Evolutionary conservation across 192 early-diverging fungal species (phyloP), one percentile per base, ranked within the genome.

Genomic region (Gaertneriomyces sp.): DNA sequence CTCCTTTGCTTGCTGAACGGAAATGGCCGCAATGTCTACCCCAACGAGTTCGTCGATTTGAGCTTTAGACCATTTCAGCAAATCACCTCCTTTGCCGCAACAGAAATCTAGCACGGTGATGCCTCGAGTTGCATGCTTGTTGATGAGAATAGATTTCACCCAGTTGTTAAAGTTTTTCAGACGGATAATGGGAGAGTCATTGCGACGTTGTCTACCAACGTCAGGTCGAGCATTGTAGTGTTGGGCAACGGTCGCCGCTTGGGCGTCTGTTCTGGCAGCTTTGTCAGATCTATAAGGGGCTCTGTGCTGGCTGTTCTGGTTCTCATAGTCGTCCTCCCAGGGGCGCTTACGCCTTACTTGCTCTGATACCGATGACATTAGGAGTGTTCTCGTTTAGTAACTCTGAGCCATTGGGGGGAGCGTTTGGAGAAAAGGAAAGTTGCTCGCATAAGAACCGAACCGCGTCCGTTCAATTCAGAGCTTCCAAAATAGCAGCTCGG

Each of bases 81-180:
- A 52, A 41, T 79, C 73, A 7, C 73, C 77, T 38, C 74, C 73
- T 74, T 95, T 96, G 14, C 97, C 97, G 74, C 93, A 95, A 8
- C 93, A 92, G 53, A 96, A 79, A 70, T 98, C 97, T 46, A 99
- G 82, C 7, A 92, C 95, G 4, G 20, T 11, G 70, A 81, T 72
- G 0, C 79, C 79, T 0, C 75, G 66, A 8, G 68, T 62, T 6
- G 83, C 81, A 72, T 90, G 87, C 33, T 81, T 66, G 10, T 78
- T 69, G 60, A 99, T 95, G 39, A 99, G 75, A 3, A 94, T 76
- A 10, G 91, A 87, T 63, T 99, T 99, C 54, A 95, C 72, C 94
- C 95, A 99, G 80, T 99, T 99, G 82, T 99, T 98, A 74, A 94
- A 94, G 60, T 84, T 86, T 47, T 92, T 90, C 53, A 99, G 70